phyloP scores from a whole-genome alignment of 805 yeast genomes.

The Torulaspora microellipsoides region DNA sequence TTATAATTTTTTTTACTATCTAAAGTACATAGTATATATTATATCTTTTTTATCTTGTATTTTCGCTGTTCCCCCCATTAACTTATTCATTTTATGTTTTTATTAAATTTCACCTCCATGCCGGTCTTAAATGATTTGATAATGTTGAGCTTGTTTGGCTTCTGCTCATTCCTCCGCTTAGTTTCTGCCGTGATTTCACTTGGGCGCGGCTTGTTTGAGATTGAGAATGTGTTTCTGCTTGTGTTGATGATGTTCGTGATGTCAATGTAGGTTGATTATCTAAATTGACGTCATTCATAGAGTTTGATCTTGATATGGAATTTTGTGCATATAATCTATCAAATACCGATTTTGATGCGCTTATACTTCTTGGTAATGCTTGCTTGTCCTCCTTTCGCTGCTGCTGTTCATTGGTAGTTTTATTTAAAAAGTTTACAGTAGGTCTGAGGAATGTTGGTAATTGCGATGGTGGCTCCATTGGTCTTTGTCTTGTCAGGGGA shows the following conservation, averaged over 20 bases:
- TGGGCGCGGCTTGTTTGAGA: too few species aligned
- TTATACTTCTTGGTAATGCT: background rate
- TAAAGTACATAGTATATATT: slow-evolving; percentile 7
- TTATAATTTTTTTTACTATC: slow-evolving; percentile 3
- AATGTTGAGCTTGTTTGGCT: too few species aligned
- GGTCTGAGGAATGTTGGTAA: slow-evolving; percentile 25
- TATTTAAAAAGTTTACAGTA: slow-evolving; percentile 24
- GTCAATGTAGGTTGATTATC: background rate
- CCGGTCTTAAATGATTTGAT: too few species aligned
- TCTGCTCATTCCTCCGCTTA: too few species aligned
- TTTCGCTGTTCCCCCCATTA: background rate
- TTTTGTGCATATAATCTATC: slow-evolving; percentile 25
- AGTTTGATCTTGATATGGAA: slow-evolving; percentile 21
- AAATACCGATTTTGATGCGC: slow-evolving; percentile 21
- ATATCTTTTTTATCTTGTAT: slow-evolving; percentile 1
- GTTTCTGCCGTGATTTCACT: too few species aligned
- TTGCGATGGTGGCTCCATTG: slow-evolving; percentile 13
- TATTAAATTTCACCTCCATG: too few species aligned
- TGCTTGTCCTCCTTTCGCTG: background rate
- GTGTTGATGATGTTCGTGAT: too few species aligned
- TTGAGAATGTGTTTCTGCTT: too few species aligned
- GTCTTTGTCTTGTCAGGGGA: slow-evolving; percentile 18
- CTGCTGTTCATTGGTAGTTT: slow-evolving; percentile 1
- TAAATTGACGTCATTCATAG: slow-evolving; percentile 16
- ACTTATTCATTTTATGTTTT: too few species aligned